Conservation (phyloP, 2,329 filamentous ascomycete species). For the Cladosporium halotolerans region DNA sequence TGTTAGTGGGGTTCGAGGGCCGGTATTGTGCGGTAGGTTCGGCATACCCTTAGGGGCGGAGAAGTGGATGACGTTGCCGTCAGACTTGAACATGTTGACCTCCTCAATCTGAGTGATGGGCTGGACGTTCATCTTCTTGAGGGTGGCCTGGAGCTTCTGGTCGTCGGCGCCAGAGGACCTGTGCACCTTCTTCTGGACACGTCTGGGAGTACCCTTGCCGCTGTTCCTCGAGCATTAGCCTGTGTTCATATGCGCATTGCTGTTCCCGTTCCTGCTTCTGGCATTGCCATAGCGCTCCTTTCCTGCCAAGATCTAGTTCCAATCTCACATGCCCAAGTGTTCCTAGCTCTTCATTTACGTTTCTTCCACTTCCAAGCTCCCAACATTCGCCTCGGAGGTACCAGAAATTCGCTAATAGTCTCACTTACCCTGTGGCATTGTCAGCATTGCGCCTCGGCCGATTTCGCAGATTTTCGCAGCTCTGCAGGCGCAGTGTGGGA, state of each 20-base stretch:
- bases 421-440: slow-evolving; percentile 28
- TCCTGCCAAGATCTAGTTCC: not conserved
- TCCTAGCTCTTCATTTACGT: slow-evolving; percentile 1
- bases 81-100: slow-evolving; percentile 99
- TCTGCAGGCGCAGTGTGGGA: not conserved
- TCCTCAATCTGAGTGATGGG: slow-evolving; percentile 99
- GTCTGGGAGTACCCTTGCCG: slow-evolving; percentile 95
- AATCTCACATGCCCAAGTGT: not conserved
- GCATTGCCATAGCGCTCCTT: not conserved
- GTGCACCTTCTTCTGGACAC: slow-evolving; percentile 98
- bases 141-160: slow-evolving; percentile 95
- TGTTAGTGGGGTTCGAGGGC: slow-evolving; percentile 1
- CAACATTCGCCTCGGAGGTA: not conserved
- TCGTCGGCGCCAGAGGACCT: slow-evolving; percentile 90
- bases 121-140: slow-evolving; percentile 99
- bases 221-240: slow-evolving; percentile 38
- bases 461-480: slow-evolving; percentile 8
- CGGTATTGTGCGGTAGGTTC: not conserved
- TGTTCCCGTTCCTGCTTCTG: not conserved
- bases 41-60: slow-evolving; percentile 83
- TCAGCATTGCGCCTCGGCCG: slow-evolving; percentile 19
- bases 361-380: slow-evolving; percentile 2
- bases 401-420: not conserved
- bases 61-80: slow-evolving; percentile 99
- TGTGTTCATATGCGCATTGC: not conserved